These are phyloP conservation scores for Cutaneotrichosporon sp. DNA, from an alignment of 1,284 basidiomycete species.

Conservation along the genomic window DNA sequence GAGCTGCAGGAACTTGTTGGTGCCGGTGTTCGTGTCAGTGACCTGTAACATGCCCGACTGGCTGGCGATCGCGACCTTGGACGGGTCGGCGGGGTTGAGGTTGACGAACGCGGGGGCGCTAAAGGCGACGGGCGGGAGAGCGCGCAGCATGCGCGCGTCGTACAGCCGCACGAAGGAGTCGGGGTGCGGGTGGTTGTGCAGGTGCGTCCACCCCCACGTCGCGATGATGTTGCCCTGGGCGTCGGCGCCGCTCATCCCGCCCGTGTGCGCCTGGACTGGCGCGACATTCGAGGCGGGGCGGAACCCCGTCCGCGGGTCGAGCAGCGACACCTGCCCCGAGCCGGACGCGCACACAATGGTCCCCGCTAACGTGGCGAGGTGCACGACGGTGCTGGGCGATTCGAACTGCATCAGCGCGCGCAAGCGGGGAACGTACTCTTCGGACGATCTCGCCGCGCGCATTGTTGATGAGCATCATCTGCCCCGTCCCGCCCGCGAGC, in stretches of 20 bases:
- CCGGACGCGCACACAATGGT: constrained; percentile 71
- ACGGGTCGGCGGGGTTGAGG: constrained; percentile 74
- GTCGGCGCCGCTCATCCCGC: constrained; percentile 80
- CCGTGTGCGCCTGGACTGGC: constrained; percentile 72
- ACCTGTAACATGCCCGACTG: constrained; percentile 86
- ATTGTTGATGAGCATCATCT: constrained; percentile 71
- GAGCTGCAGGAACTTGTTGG: constrained; percentile 57
- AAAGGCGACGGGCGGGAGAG: constrained; percentile 79
- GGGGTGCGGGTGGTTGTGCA: constrained; percentile 85
- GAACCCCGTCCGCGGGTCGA: constrained; percentile 71
- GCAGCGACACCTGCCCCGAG: constrained; percentile 79
- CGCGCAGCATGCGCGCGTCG: constrained; percentile 77
- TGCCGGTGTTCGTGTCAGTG: constrained; percentile 79
- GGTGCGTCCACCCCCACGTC: constrained; percentile 82
- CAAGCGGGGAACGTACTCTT: constrained; percentile 57
- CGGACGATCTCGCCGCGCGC: constrained; percentile 70
- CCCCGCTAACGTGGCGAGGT: constrained; percentile 44
- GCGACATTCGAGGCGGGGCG: constrained; percentile 56
- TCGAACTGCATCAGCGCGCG: constrained; percentile 33
- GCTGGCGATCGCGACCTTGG: constrained; percentile 77
- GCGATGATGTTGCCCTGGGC: constrained; percentile 73
- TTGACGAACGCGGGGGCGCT: constrained; percentile 84
- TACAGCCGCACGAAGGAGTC: constrained; percentile 93
- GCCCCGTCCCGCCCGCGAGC: constrained; percentile 62
- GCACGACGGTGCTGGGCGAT: constrained; percentile 40